These are phyloP conservation scores for Ganoderma multipileum DNA, from an alignment of 1,284 basidiomycete species.

Conservation along the genomic window DNA sequence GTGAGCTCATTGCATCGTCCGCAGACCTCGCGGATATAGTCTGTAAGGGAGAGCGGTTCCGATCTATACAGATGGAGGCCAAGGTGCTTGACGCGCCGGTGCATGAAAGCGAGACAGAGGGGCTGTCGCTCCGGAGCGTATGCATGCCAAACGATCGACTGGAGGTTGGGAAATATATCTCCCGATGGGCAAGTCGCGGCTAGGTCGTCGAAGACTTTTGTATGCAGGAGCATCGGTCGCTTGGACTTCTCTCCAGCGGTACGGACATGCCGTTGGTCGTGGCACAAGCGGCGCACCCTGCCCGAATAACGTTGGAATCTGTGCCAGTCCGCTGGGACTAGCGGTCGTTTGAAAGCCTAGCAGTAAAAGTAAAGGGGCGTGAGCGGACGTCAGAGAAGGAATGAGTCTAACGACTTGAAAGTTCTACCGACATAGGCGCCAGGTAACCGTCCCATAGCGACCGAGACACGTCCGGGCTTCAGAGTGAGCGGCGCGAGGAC, in stretches of 20 bases:
- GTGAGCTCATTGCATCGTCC: conserved; percentile 54
- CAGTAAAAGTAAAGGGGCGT: not conserved
- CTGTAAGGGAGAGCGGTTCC: conserved; percentile 28
- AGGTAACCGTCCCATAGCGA: conserved; percentile 14
- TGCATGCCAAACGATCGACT: conserved; percentile 50
- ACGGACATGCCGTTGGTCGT: conserved; percentile 30
- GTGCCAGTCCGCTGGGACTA: conserved; percentile 58
- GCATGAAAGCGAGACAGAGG: conserved; percentile 48
- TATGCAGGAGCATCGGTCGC: conserved; percentile 26
- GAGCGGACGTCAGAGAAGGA: conserved; percentile 3
- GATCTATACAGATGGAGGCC: conserved; percentile 36
- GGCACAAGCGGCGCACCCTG: conserved; percentile 51
- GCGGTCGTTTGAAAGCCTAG: conserved; percentile 50
- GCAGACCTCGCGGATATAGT: conserved; percentile 54
- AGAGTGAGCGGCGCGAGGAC: conserved; percentile 50
- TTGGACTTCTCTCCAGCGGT: conserved; percentile 24
- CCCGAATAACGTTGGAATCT: conserved; percentile 59
- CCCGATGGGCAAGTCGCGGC: conserved; percentile 55
- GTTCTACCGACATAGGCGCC: conserved; percentile 26
- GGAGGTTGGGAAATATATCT: conserved; percentile 62
- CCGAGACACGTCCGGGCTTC: conserved; percentile 26
- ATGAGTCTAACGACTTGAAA: not conserved
- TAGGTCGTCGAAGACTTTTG: conserved; percentile 53
- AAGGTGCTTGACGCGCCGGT: conserved; percentile 45
- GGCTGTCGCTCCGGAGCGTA: conserved; percentile 34